Conservation (phyloP, 2,329 filamentous ascomycete species). For the Phyllosticta citrichinensis region DNA sequence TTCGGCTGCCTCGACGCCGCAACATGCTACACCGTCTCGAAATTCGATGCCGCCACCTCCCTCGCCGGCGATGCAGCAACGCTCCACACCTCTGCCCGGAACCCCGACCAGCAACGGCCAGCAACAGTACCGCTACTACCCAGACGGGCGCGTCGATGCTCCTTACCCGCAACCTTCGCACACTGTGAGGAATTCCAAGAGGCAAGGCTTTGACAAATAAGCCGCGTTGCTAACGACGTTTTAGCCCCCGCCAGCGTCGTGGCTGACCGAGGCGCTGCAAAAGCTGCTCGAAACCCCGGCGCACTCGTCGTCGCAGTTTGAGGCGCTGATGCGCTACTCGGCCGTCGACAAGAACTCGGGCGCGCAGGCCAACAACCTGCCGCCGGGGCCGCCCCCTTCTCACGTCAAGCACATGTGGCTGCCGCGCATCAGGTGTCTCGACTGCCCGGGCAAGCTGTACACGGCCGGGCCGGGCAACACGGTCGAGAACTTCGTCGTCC, state of each 20-base stretch:
- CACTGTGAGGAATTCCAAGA: neutral
- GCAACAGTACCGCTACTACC: conserved; percentile 24
- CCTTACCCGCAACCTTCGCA: conserved; percentile 46
- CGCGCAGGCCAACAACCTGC: conserved; percentile 44
- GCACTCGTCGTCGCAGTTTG: conserved; percentile 76
- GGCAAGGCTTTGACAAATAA: neutral
- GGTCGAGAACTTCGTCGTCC: conserved; percentile 84
- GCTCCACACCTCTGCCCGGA: conserved; percentile 20
- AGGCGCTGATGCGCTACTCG: conserved; percentile 83
- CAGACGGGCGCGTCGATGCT: conserved; percentile 55
- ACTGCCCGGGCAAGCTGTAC: conserved; percentile 90
- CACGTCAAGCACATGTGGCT: conserved; percentile 72
- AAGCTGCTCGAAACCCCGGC: conserved; percentile 47
- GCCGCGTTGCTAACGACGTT: neutral
- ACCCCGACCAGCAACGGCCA: conserved; percentile 28
- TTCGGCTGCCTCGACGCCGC: conserved; percentile 36
- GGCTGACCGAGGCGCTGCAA: conserved; percentile 68
- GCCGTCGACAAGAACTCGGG: conserved; percentile 66
- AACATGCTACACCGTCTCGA: conserved; percentile 40
- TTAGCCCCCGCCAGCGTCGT: conserved; percentile 75
- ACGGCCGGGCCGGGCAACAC: conserved; percentile 78
- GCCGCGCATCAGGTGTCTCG: conserved; percentile 80
- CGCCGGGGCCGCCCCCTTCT: conserved; percentile 43
- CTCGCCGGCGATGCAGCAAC: conserved; percentile 33
- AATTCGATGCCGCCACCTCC: conserved; percentile 48